Percentiles rank a stretch among this genome's conserved stretches.
These are phyloP conservation scores for Xylariaceae sp. DNA, from an alignment of 2,329 filamentous ascomycete genomes.

Conservation along the genomic window DNA sequence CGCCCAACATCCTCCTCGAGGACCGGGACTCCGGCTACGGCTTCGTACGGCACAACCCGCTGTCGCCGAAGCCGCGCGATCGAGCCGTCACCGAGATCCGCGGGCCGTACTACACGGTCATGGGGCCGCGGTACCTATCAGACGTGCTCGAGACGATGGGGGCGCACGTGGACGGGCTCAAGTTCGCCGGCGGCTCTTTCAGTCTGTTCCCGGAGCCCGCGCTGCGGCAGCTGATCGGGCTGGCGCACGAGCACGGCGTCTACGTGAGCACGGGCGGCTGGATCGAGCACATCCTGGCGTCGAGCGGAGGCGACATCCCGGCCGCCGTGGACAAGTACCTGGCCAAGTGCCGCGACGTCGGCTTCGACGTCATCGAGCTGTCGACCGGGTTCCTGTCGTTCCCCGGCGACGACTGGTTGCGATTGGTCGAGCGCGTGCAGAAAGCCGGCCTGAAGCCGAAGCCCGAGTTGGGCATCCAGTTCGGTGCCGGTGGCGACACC, in stretches of 20 bases:
- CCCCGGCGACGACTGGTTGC: conserved; percentile 56
- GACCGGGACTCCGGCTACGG: conserved; percentile 51
- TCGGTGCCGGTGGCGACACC: conserved; percentile 59
- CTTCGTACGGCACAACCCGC: conserved; percentile 52
- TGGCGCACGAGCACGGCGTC: conserved; percentile 51
- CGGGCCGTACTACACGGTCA: conserved; percentile 57
- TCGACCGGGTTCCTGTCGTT: conserved; percentile 57
- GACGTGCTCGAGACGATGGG: conserved; percentile 61
- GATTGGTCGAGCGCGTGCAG: conserved; percentile 51
- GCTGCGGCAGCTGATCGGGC: conserved; percentile 50
- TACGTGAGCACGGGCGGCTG: conserved; percentile 60
- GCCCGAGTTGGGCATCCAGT: conserved; percentile 59
- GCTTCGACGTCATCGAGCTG: conserved; percentile 58
- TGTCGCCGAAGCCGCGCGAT: conserved; percentile 51
- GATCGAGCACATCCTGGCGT: conserved; percentile 55
- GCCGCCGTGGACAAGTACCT: conserved; percentile 55
- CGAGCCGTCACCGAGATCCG: conserved; percentile 57
- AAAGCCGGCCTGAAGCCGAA: conserved; percentile 53
- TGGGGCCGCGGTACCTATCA: conserved; percentile 54
- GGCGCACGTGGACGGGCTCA: conserved; percentile 56
- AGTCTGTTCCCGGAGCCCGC: conserved; percentile 50
- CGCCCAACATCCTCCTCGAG: conserved; percentile 44
- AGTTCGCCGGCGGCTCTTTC: conserved; percentile 58
- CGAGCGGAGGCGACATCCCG: conserved; percentile 39
- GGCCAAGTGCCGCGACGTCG: conserved; percentile 52